Conservation (phyloP, 2,329 filamentous ascomycete species). For the Chaetomium olivaceum region DNA sequence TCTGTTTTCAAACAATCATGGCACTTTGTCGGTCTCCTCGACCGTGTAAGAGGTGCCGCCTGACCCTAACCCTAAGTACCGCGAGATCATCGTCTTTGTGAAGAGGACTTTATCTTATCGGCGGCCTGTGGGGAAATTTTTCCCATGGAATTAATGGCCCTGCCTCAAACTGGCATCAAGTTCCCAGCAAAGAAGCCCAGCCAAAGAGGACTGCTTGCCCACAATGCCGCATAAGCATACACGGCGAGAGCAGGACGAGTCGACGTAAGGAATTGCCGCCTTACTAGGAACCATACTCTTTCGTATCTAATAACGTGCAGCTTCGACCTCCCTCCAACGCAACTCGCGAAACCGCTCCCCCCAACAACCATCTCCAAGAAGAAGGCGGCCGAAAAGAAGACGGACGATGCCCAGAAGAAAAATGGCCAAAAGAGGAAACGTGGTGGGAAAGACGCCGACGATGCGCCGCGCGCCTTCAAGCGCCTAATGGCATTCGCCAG, state of each 20-base stretch:
- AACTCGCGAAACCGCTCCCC: conserved; percentile 54
- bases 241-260: conserved; percentile 58
- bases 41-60: no score
- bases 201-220: background rate
- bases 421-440: conserved; percentile 52
- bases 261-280: conserved; percentile 44
- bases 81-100: no score
- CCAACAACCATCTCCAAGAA: conserved; percentile 41
- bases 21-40: no score
- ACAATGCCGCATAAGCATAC: conserved; percentile 88
- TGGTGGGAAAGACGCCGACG: conserved; percentile 55
- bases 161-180: background rate
- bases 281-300: background rate
- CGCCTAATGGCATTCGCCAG: conserved; percentile 76
- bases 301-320: conserved; percentile 35
- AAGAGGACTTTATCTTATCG: conserved; percentile 23
- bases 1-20: no score
- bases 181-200: background rate
- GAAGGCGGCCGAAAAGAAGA: conserved; percentile 42
- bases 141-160: background rate
- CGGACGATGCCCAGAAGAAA: conserved; percentile 39
- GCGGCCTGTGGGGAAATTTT: conserved; percentile 27
- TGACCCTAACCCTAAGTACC: background rate
- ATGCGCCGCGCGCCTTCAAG: conserved; percentile 85
- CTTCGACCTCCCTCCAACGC: conserved; percentile 52